Evolutionary conservation across 495 filamentous ascomycete species (phyloP).

Genomic region (Trichoderma gamsii): DNA sequence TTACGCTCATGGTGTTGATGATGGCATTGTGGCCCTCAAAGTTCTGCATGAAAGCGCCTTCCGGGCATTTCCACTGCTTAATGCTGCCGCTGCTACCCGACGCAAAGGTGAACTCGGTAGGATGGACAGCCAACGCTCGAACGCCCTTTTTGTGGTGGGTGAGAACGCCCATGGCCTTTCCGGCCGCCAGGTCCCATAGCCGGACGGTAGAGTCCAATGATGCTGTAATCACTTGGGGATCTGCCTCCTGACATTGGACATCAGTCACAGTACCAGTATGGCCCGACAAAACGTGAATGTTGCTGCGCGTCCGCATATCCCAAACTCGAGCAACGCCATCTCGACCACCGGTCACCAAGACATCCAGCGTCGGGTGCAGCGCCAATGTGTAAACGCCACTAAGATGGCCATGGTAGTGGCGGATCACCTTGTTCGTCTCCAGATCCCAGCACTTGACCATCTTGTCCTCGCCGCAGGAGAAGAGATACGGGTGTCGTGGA

Average conservation of each 20-base stretch:
- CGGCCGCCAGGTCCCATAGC: constrained; percentile 93
- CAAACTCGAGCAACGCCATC: constrained; percentile 93
- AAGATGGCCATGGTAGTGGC: constrained; percentile 96
- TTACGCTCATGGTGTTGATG: constrained; percentile 89
- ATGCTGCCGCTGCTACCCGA: constrained; percentile 85
- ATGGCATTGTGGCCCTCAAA: constrained; percentile 95
- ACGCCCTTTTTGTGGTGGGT: constrained; percentile 99
- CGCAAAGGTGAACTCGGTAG: constrained; percentile 94
- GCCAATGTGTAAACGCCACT: constrained; percentile 91
- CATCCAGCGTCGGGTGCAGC: constrained; percentile 88
- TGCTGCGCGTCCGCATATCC: constrained; percentile 96
- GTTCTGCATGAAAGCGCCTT: constrained; percentile 98
- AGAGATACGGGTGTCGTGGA: constrained; percentile 91
- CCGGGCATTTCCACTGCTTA: constrained; percentile 99
- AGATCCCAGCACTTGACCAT: constrained; percentile 99
- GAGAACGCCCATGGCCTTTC: constrained; percentile 90
- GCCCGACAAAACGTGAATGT: constrained; percentile 87
- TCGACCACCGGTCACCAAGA: constrained; percentile 89
- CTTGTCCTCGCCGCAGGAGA: constrained; percentile 97
- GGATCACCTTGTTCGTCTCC: constrained; percentile 97
- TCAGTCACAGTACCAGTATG: constrained; percentile 86
- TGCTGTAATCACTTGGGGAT: constrained; percentile 88
- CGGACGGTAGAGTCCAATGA: constrained; percentile 90
- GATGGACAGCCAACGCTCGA: constrained; percentile 76
- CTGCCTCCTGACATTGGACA: constrained; percentile 88